phyloP scores from a whole-genome alignment of 371 early-diverging fungal genomes.

The Mortierella sp. region DNA sequence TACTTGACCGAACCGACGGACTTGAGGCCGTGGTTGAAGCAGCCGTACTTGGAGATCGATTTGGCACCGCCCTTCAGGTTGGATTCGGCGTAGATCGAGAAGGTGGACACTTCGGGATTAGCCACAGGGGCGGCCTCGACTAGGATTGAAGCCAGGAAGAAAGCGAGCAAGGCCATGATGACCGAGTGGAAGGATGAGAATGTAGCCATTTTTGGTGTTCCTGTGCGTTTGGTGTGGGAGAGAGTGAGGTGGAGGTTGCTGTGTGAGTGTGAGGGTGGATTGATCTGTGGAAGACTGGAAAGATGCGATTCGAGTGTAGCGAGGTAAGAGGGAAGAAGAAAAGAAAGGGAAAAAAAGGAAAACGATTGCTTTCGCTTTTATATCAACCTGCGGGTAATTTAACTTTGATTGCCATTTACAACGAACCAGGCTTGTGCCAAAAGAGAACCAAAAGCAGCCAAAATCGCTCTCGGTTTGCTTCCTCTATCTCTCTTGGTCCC shows the following conservation, averaged over 20 bases:
- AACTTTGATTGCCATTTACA: background rate
- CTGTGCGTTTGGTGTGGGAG: background rate
- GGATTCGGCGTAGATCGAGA: constrained; percentile 14
- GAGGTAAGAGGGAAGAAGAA: background rate
- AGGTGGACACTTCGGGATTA: constrained; percentile 11
- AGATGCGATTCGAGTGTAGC: background rate
- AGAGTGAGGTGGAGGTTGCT: background rate
- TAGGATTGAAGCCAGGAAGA: constrained; percentile 24
- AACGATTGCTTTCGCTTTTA: background rate
- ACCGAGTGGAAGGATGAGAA: constrained; percentile 26
- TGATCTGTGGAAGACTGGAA: background rate
- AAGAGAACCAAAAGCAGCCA: background rate
- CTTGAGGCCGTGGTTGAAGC: constrained; percentile 25
- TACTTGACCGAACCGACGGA: constrained; percentile 34
- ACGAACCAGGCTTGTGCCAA: background rate
- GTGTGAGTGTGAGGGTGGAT: constrained; percentile 7
- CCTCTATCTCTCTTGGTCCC: background rate
- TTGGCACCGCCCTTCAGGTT: constrained; percentile 19
- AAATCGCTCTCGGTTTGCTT: background rate
- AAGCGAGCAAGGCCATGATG: constrained; percentile 27
- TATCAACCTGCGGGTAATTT: background rate
- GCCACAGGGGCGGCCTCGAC: constrained; percentile 13
- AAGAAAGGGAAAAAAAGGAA: background rate
- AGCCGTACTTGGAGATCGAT: constrained; percentile 17
- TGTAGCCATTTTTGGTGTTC: constrained; percentile 22